These are phyloP conservation scores for Citrus unshiu DNA, from an alignment of 345 rosid species.

Conservation along the genomic window DNA sequence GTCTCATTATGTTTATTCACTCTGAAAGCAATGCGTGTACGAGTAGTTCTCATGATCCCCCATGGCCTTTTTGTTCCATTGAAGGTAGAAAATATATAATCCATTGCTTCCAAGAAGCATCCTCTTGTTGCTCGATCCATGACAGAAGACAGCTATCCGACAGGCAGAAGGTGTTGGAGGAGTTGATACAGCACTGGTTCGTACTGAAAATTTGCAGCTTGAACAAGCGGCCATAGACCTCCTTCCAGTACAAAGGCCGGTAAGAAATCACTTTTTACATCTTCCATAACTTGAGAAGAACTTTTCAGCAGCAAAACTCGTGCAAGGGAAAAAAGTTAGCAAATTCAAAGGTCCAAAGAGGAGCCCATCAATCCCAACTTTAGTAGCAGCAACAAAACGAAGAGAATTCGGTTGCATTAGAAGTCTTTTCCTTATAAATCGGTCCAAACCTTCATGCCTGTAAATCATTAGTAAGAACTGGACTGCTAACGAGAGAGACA, in stretches of 20 bases:
- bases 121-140: constrained; percentile 89
- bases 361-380: constrained; percentile 85
- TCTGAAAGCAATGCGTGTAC: not conserved
- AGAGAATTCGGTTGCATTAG: constrained; percentile 55
- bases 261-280: constrained; percentile 74
- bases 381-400: constrained; percentile 71
- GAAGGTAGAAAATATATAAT: constrained; percentile 38
- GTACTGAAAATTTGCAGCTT: constrained; percentile 77
- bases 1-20: no score
- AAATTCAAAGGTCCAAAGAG: constrained; percentile 86
- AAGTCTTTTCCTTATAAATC: constrained; percentile 57
- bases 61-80: constrained; percentile 16
- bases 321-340: constrained; percentile 73
- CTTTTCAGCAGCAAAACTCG: constrained; percentile 80
- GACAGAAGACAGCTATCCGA: constrained; percentile 78
- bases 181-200: constrained; percentile 84
- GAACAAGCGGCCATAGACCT: constrained; percentile 78
- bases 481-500: not conserved
- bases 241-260: constrained; percentile 82
- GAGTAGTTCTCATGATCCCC: constrained; percentile 17
- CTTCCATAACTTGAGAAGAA: constrained; percentile 63
- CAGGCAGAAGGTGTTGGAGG: constrained; percentile 78
- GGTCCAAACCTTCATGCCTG: constrained; percentile 87
- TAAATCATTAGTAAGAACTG: not conserved
- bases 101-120: constrained; percentile 91